Conservation (phyloP, 148 eudicot genomes). For the Chenopodium berlandieri region DNA sequence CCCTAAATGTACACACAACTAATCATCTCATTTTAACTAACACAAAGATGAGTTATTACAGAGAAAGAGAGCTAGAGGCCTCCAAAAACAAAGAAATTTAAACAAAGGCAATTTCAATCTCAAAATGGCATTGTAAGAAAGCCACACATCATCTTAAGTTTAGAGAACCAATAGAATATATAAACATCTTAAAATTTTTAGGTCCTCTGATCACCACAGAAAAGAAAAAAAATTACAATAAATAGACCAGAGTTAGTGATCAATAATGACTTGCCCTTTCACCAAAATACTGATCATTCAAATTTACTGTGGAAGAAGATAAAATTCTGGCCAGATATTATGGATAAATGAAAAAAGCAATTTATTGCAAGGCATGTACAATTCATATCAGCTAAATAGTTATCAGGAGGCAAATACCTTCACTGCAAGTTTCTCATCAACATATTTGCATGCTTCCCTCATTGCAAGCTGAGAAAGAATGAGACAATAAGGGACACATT, state of each 20-base stretch:
- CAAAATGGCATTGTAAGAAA: not conserved
- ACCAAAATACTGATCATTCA: not conserved
- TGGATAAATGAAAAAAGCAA: not conserved
- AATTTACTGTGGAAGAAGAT: not conserved
- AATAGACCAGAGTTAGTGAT: not conserved
- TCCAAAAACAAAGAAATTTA: not conserved
- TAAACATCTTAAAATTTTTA: not conserved
- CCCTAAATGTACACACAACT: not conserved
- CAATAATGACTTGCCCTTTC: not conserved
- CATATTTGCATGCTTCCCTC: slow-evolving; percentile 99
- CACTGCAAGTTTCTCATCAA: slow-evolving; percentile 89
- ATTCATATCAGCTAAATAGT: not conserved
- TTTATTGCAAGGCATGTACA: not conserved
- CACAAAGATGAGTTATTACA: not conserved
- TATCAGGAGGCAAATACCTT: slow-evolving; percentile 47
- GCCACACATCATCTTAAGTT: no score
- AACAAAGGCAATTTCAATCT: not conserved
- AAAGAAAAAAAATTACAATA: no score
- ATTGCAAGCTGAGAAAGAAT: slow-evolving; percentile 78
- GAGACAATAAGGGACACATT: not conserved
- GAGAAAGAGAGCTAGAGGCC: not conserved
- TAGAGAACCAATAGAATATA: not conserved
- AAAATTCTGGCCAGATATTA: not conserved
- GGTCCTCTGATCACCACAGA: not conserved
- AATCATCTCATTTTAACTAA: not conserved